Conservation (phyloP, 306 rosid genomes). For the Erythrophleum fordii region DNA sequence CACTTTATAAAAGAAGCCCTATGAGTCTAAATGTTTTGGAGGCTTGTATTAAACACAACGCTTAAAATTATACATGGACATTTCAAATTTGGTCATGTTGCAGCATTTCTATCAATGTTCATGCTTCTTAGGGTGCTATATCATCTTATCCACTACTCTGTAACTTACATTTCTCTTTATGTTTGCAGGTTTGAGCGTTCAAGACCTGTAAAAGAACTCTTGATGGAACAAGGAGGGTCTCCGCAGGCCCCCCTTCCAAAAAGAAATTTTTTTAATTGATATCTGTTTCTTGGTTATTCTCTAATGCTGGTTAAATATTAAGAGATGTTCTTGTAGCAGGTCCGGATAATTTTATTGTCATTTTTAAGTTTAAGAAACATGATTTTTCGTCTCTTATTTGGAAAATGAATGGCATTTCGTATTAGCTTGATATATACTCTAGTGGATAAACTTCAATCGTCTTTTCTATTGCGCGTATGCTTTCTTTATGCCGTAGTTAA, state of each 20-base stretch:
- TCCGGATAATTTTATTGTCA: neutral
- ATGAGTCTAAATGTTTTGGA: neutral
- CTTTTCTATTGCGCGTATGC: neutral
- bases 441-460: neutral
- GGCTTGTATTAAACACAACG: too few species aligned
- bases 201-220: constrained; percentile 60
- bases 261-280: neutral
- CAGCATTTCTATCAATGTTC: neutral
- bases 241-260: too few species aligned
- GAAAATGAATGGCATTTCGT: neutral
- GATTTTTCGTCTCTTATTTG: neutral
- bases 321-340: neutral
- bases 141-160: too few species aligned
- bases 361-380: neutral
- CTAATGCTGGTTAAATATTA: neutral
- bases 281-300: neutral
- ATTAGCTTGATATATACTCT: neutral
- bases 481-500: neutral
- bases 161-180: neutral
- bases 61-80: neutral
- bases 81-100: neutral
- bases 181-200: constrained; percentile 75
- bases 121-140: neutral
- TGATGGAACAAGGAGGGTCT: neutral
- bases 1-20: neutral